Evolutionary conservation across 306 rosid species (phyloP), one percentile per base, ranked within the genome.

Genomic region (Hippophae tibetana): DNA sequence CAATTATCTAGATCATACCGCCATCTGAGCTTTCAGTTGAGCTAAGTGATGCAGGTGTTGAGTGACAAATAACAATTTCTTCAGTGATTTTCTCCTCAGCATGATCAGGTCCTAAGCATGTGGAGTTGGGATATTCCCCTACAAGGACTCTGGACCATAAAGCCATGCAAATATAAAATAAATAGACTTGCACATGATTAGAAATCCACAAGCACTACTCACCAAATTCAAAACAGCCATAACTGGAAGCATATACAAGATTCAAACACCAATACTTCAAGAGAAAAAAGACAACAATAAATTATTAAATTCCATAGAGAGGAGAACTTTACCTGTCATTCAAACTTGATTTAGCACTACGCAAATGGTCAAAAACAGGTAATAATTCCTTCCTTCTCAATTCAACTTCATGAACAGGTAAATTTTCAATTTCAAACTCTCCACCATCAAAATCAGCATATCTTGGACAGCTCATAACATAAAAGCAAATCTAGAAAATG

Each of bases 1-100:
- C n/a, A 47, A 25, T 7, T 23, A 54, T 43, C 57, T 58, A 61
- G 52, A 56, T 67, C 67, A 71, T 71, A 88, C 96, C 94, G 42
- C 90, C 96, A 50, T 88, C 94, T 11, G 96, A 88, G 74, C 96
- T 88, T 81, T 88, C 94, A 0, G 96, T 88, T 58, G 96, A 88
- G 69, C 96, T 85, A 70, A 88, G 84, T 12, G 96, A 88, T 57
- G 96, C 90, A 57, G 96, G 96, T 60, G 80, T 82, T 51, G 96
- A 88, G 79, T 88, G 96, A 76, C 94, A 88, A 71, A 88, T 78
- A 52, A 88, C 88, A 10, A 76, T 85, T 71, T 73, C 79, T 64
- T 88, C 94, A 9, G 75, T 64, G 69, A 68, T 67, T 4, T 31
- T 31, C 78, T 76, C 84, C 69, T 85, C 90, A 57, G 70, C 72